Percentiles rank a stretch among this genome's conserved stretches.
phyloP scores from a whole-genome alignment of 768 basidiomycete species.

The Pleurotus platypus region DNA sequence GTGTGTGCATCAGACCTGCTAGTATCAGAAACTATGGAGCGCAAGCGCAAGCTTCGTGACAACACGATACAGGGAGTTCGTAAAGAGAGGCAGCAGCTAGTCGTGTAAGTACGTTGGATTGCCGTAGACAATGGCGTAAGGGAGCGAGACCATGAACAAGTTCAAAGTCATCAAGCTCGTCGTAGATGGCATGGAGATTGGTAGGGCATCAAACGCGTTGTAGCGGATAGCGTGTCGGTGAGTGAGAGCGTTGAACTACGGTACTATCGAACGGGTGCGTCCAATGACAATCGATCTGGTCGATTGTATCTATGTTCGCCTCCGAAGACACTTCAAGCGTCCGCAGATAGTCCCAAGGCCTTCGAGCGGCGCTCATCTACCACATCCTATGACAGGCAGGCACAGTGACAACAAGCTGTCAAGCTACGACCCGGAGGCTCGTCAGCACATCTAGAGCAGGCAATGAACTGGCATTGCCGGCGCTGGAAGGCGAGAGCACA shows the following conservation, averaged over 20 bases:
- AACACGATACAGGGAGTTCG: conserved; percentile 1
- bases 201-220: background rate
- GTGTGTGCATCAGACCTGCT: background rate
- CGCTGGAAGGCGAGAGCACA: background rate
- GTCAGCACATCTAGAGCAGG: background rate
- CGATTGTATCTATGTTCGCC: background rate
- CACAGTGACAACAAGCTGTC: background rate
- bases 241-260: no score
- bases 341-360: background rate
- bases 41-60: conserved; percentile 6
- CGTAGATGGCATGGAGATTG: conserved; percentile 1
- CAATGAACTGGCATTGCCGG: background rate
- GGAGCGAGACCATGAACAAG: background rate
- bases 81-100: conserved; percentile 3
- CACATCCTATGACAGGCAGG: background rate
- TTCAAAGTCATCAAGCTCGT: conserved; percentile 1
- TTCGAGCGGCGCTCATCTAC: background rate
- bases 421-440: background rate
- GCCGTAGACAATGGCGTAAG: conserved; percentile 6
- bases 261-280: no score
- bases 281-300: background rate
- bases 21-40: background rate
- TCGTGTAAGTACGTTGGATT: conserved; percentile 4
- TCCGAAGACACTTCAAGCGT: conserved; percentile 2
- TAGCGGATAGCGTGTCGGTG: no score